A percentile compares a stretch with the other conserved stretches of the same genome.
phyloP scores from a whole-genome alignment of 306 rosid genomes.

The Oxytropis ochrocephala region DNA sequence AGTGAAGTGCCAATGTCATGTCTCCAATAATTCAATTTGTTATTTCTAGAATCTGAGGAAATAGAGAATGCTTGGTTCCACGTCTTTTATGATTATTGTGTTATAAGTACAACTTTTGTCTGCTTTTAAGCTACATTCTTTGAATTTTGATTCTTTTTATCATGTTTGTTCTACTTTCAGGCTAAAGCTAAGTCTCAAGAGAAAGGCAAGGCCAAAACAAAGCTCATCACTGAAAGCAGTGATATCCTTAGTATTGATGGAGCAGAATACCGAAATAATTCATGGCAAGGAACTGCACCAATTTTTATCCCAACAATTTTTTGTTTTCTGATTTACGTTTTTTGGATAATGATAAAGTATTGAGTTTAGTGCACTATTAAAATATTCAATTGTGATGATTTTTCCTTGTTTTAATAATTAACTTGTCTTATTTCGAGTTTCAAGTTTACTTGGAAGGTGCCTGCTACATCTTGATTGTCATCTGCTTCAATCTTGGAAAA shows the following conservation, averaged over 20 bases:
- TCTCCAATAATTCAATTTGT: background rate
- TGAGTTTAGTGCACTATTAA: constrained; percentile 27
- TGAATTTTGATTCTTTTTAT: too few species aligned
- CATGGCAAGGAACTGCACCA: constrained; percentile 24
- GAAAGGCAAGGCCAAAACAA: constrained; percentile 35
- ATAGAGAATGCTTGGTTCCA: too few species aligned
- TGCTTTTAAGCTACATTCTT: too few species aligned
- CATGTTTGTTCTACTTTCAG: too few species aligned
- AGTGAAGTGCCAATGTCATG: background rate
- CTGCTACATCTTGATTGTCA: background rate
- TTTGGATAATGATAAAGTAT: constrained; percentile 21
- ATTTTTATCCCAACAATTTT: constrained; percentile 24
- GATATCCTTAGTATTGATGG: constrained; percentile 13
- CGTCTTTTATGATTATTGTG: too few species aligned
- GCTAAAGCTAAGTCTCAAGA: constrained; percentile 61
- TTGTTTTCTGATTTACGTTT: constrained; percentile 16
- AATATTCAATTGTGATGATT: constrained; percentile 1
- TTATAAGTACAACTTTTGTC: too few species aligned
- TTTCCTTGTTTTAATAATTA: constrained; percentile 21
- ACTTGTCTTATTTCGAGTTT: background rate
- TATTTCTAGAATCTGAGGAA: background rate
- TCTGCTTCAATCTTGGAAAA: background rate
- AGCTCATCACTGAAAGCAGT: constrained; percentile 58
- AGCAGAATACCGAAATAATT: constrained; percentile 50
- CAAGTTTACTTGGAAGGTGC: constrained; percentile 15